Evolutionary conservation across 345 rosid species (phyloP).

Genomic region (Populus alba): DNA sequence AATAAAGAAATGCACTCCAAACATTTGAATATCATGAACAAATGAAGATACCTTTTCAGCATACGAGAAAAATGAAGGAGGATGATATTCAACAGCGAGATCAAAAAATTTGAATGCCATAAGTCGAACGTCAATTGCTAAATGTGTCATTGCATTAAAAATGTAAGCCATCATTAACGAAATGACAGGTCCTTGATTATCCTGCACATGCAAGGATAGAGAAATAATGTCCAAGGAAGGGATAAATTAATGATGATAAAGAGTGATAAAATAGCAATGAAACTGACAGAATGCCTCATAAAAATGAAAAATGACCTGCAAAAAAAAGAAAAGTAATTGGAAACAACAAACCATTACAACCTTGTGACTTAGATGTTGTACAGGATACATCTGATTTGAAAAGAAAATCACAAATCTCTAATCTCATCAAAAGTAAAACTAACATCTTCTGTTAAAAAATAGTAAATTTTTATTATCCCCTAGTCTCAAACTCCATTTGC

Average conservation of each 20-base stretch:
- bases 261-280: slow-evolving; percentile 7
- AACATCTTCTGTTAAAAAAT: background rate
- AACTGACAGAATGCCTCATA: background rate
- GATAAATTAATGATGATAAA: background rate
- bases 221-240: slow-evolving; percentile 23
- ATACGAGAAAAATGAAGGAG: slow-evolving; percentile 57
- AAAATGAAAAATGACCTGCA: background rate
- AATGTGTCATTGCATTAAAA: slow-evolving; percentile 73
- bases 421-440: background rate
- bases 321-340: background rate
- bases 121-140: slow-evolving; percentile 72
- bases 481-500: background rate
- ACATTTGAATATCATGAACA: background rate
- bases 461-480: background rate
- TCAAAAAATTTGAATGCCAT: slow-evolving; percentile 81
- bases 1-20: background rate
- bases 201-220: slow-evolving; percentile 48
- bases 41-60: slow-evolving; percentile 63
- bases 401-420: background rate
- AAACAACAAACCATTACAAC: background rate
- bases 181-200: slow-evolving; percentile 61
- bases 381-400: background rate
- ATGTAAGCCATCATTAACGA: slow-evolving; percentile 71
- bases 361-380: background rate
- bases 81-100: slow-evolving; percentile 62